Conservation (phyloP, 2,329 filamentous ascomycete species). For the Aspergillus clavatus region DNA sequence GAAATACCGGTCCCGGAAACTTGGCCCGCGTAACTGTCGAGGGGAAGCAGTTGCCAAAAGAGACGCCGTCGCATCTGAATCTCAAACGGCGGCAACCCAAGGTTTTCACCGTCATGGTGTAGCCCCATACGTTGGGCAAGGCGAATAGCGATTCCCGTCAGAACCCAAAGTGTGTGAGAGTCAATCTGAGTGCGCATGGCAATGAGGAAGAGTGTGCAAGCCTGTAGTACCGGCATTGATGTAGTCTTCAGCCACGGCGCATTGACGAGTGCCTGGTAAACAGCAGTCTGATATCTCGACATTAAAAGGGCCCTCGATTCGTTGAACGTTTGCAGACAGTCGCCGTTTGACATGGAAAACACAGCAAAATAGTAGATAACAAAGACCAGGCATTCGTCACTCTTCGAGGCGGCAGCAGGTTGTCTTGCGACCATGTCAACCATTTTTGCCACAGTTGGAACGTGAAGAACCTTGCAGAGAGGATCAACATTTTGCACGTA, state of each 20-base stretch:
- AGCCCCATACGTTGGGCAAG: constrained; percentile 47
- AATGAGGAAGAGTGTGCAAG: constrained; percentile 13
- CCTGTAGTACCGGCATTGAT: constrained; percentile 13
- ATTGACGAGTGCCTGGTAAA: constrained; percentile 13
- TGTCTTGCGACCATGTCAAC: constrained; percentile 56
- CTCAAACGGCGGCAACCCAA: constrained; percentile 46
- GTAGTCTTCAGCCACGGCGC: constrained; percentile 16
- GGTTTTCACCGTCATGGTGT: constrained; percentile 43
- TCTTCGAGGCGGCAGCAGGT: constrained; percentile 24
- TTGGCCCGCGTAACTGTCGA: constrained; percentile 24
- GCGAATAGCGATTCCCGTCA: constrained; percentile 44
- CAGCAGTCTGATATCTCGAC: constrained; percentile 7
- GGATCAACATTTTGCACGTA: constrained; percentile 73
- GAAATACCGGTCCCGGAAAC: constrained; percentile 23
- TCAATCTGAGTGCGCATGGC: constrained; percentile 37
- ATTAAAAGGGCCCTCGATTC: constrained; percentile 2
- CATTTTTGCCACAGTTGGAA: constrained; percentile 62
- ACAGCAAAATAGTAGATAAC: constrained; percentile 21
- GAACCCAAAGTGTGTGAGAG: constrained; percentile 48
- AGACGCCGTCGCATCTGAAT: constrained; percentile 33
- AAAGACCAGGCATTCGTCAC: constrained; percentile 34
- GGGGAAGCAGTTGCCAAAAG: constrained; percentile 23
- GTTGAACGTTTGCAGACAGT: constrained; percentile 8
- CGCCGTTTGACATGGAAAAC: constrained; percentile 12
- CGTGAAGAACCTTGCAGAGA: constrained; percentile 66